Base-by-base conservation (phyloP, 495 filamentous ascomycete species). In the Hyaloscypha finlandica region DNA sequence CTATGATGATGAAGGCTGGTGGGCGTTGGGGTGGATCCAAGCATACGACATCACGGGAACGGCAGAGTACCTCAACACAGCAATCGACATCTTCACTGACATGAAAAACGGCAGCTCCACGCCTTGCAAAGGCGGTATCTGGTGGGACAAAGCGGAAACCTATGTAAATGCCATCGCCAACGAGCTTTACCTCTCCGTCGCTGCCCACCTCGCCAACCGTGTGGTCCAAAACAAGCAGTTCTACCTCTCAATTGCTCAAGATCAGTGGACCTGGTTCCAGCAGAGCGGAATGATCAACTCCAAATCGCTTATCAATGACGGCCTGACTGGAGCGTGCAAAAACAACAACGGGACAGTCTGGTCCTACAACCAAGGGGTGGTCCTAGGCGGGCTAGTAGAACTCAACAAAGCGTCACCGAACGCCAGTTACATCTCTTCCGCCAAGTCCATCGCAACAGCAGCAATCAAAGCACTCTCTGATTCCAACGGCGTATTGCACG, bases 341-440 rank as follows among this genome's bases (percentile, higher is more conserved):
- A 91, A 89, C 76, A 92, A 92, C 73, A 81, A 82, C 33, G 75
- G 77, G 39, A 81, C 81, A 8, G 84, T 86, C 56, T 93, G 86
- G 85, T 86, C 89, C 0, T 94, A 94, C 79, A 94, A 93, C 78
- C 91, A 94, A 76, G 91, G 90, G 45, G 89, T 92, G 32, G 80
- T 93, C 42, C 81, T 93, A 14, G 90, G 90, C 16, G 91, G 82
- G 0, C 81, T 93, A 1, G 86, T 89, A 54, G 90, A 93, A 76
- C 79, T 93, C 59, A 75, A 81, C 73, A 78, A 75, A 64, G 88
- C 86, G 1, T 22, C 66, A 3, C 60, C 63, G 1, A 63, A 70
- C 51, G 25, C 25, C 19, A 77, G 80, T n/a, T 82, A 84, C 30
- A 76, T 92, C 12, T 68, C 71, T 25, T 75, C 81, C 1, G 91